Percentiles rank a stretch among this genome's conserved stretches.
phyloP scores from a whole-genome alignment of 106 monocot species.

The Platanthera guangdongensis region DNA sequence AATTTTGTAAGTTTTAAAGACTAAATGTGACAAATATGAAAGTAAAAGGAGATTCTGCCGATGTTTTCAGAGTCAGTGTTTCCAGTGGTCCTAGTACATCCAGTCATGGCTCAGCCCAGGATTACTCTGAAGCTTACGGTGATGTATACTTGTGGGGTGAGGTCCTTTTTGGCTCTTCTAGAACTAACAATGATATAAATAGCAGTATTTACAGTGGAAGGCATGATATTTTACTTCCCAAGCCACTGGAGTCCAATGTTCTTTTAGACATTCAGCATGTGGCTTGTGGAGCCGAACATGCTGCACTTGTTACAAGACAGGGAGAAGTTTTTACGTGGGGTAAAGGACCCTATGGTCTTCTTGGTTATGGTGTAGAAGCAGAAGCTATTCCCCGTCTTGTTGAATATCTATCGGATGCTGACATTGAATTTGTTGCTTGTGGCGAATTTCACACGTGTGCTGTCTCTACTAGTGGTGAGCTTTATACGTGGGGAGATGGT shows the following conservation, averaged over 20 bases:
- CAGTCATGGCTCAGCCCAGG: conserved; percentile 70
- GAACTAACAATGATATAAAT: conserved; percentile 26
- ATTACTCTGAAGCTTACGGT: conserved; percentile 53
- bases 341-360: conserved; percentile 81
- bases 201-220: conserved; percentile 21
- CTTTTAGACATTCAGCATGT: conserved; percentile 75
- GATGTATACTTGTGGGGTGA: conserved; percentile 83
- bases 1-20: conserved; percentile 21
- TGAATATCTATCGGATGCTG: conserved; percentile 52
- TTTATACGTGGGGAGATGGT: conserved; percentile 96
- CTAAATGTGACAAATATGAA: conserved; percentile 68
- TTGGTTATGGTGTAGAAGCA: conserved; percentile 70
- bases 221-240: conserved; percentile 65
- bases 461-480: conserved; percentile 59
- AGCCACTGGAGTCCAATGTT: conserved; percentile 74
- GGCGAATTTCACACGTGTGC: conserved; percentile 97
- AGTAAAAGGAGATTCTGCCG: conserved; percentile 49
- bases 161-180: conserved; percentile 37
- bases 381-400: conserved; percentile 65
- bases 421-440: conserved; percentile 64
- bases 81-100: conserved; percentile 75
- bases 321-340: conserved; percentile 94
- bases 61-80: conserved; percentile 63
- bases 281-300: conserved; percentile 80
- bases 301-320: conserved; percentile 77